Evolutionary conservation across 352 stramenopile genomes (phyloP), one percentile per base, ranked within the genome.

Genomic region (Globisporangium mamillatum): DNA sequence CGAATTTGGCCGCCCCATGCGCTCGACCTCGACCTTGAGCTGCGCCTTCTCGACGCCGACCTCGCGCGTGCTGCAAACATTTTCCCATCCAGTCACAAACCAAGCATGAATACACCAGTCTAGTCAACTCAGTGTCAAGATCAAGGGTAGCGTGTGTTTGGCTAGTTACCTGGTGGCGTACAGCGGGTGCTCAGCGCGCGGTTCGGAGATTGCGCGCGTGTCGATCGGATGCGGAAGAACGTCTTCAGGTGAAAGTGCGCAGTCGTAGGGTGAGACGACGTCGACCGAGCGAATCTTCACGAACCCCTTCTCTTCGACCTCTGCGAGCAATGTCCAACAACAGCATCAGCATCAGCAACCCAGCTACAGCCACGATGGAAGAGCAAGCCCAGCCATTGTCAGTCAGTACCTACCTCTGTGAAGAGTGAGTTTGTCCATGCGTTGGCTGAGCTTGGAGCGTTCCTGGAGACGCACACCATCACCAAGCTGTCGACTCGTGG

Each of bases 11-110:
- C 84, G 79, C 9, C 81, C 82, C 27, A 81, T 73, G 36, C 81
- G 84, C 58, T 92, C 84, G 8, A 82, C 61, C 4, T 92, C 81
- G 63, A 94, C 74, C 71, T 90, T 91, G 25, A 92, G 66, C 60
- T 90, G 81, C 22, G 82, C 64, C 60, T 94, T 94, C 46, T 93
- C 86, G 22, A 78, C 77, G n/a, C 86, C 84, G 34, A 93, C 84
- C 20, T 91, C 81, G 60, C 83, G 82, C 32, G 72, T 85, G 66
- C 77, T 87, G 32, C 24, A 48, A 7, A 18, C 36, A 41, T 41
- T 41, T 53, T 32, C 29, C 52, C 24, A 54, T 3, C 7, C n/a
- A 54, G 10, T 20, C 16, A 58, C 52, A 36, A 56, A 6, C 54
- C 44, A 24, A 55, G 57, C 24, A n/a, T 32, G 34, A 68, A 22